Conservation (phyloP, 345 rosid genomes). For the Carallia brachiata region DNA sequence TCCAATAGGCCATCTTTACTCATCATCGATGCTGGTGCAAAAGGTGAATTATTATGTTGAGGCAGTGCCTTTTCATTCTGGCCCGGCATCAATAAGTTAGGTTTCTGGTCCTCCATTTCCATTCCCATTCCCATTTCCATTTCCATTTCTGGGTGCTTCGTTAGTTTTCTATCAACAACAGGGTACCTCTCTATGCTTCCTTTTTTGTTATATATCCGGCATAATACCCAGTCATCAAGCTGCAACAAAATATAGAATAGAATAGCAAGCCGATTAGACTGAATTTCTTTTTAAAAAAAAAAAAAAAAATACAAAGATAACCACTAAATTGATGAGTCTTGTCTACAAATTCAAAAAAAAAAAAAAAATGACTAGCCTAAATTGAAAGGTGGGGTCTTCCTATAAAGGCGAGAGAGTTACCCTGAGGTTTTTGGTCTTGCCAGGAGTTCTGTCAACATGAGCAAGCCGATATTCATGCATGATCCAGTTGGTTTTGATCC, state of each 20-base stretch:
- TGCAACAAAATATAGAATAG: slow-evolving; percentile 23
- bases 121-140: neutral
- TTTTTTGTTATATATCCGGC: slow-evolving; percentile 85
- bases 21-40: too few relatives aligned
- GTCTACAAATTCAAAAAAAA: too few relatives aligned
- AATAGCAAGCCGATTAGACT: neutral
- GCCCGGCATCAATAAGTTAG: slow-evolving; percentile 19
- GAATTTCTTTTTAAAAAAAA: neutral
- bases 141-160: slow-evolving; percentile 10
- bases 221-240: slow-evolving; percentile 88
- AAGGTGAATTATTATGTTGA: neutral
- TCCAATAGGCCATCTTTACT: neutral
- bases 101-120: slow-evolving; percentile 36
- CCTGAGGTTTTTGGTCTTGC: slow-evolving; percentile 55
- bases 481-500: slow-evolving; percentile 88
- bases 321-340: neutral
- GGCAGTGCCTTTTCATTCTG: slow-evolving; percentile 3
- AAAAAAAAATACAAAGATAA: neutral
- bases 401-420: slow-evolving; percentile 27
- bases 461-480: slow-evolving; percentile 97
- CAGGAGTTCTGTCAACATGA: slow-evolving; percentile 74
- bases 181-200: slow-evolving; percentile 57
- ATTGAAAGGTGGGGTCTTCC: too few relatives aligned
- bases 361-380: too few relatives aligned
- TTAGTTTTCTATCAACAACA: slow-evolving; percentile 20